phyloP scores from a whole-genome alignment of 2,329 filamentous ascomycete species.

The Penicillium oxalicum region DNA sequence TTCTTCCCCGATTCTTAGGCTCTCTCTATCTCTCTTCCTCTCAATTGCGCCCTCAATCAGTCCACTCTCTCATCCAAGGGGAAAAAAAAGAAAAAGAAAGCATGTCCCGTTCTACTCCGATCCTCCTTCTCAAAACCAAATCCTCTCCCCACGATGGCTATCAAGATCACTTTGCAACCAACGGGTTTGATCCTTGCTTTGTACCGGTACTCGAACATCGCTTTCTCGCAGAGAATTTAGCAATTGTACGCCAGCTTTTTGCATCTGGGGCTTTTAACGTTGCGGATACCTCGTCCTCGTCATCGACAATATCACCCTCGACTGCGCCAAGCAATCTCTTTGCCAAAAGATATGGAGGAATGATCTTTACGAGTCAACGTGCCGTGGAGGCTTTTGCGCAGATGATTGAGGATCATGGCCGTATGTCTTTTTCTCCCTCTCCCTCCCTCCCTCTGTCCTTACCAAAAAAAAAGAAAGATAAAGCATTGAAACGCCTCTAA shows the following conservation, averaged over 20 bases:
- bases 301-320: no score
- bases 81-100: no score
- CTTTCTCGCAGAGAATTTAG: constrained; percentile 34
- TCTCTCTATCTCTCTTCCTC: not conserved
- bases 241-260: constrained; percentile 32
- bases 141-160: constrained; percentile 42
- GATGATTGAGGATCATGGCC: constrained; percentile 29
- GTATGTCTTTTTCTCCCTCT: constrained; percentile 16
- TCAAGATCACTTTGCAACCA: constrained; percentile 39
- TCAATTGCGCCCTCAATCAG: not conserved
- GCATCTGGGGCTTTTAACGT: constrained; percentile 23
- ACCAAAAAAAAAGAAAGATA: not conserved
- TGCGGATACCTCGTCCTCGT: no score
- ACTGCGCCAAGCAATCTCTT: not conserved
- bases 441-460: not conserved
- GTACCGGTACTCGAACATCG: constrained; percentile 44
- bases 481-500: no score
- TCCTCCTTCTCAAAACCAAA: constrained; percentile 46
- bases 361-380: constrained; percentile 47
- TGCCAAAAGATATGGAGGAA: constrained; percentile 37
- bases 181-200: constrained; percentile 35
- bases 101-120: constrained; percentile 23
- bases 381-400: constrained; percentile 43
- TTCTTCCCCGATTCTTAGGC: not conserved
- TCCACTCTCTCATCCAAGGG: no score